Base-by-base conservation (phyloP, 352 stramenopile species). In the Hyaloperonospora arabidopsidis region DNA sequence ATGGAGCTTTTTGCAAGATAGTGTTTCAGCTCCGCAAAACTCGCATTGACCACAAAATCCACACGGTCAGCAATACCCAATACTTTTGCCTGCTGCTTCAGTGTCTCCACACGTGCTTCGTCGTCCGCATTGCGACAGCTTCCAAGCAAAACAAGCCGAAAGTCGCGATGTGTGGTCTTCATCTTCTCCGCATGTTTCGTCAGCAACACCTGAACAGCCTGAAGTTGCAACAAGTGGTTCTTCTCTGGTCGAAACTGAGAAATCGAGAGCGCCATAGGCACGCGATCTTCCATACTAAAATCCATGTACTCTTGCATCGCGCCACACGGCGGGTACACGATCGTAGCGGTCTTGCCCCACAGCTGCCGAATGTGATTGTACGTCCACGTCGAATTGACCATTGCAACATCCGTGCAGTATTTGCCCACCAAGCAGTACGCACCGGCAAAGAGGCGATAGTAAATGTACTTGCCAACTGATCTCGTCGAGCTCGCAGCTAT, bases 181-280 rank as follows among this genome's bases (percentile, higher is more conserved):
- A 84, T 80, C 47, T 60, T 48, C 1, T 72, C 45, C 1, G 64
- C 55, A 52, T 87, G 63, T 51, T 76, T 81, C 6, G 66, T 75
- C 21, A 80, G 40, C 21, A 96, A 57, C 57, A 84, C 58, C 7
- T 87, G 63, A 34, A 98, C 78, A 0, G 94, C 78, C 55, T 87
- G 57, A 14, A 99, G 74, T 72, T 99, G 97, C 17, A 98, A 60
- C 2, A 72, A 45, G 52, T 99, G 97, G 70, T 99, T 95, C 75
- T 99, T 99, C 71, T 99, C 97, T 0, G 97, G 97, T 50, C 97
- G 80, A 67, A 99, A 99, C 65, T 99, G 97, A 39, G 91, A 95
- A 48, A 99, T 92, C 0, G 89, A 98, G 2, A 99, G 61, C 32
- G 98, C 87, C 13, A 91, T 66, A 11, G 74, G 73, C 54, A 92